Evolutionary conservation across 192 early-diverging fungal species (phyloP).

Genomic region (Mortierella alpina): DNA sequence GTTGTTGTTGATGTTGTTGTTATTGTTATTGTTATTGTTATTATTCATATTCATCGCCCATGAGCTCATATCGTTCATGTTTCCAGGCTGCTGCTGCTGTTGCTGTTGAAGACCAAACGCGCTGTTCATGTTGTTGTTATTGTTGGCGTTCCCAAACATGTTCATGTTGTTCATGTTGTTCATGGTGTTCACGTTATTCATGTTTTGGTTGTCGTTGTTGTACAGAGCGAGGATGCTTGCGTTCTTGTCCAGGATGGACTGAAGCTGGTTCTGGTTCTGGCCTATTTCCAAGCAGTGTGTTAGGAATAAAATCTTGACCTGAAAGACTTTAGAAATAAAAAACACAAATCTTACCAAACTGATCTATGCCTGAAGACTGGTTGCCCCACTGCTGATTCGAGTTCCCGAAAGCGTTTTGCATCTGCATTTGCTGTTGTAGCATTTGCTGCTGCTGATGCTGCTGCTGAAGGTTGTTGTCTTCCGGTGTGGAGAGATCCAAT

Average conservation of each 20-base stretch:
- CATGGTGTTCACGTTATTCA: slow-evolving; percentile 9
- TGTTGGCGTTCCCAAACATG: slow-evolving; percentile 18
- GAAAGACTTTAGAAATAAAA: not conserved
- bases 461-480: slow-evolving; percentile 23
- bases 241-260: slow-evolving; percentile 49
- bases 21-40: too few species aligned
- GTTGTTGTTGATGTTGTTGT: slow-evolving; percentile 11
- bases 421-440: slow-evolving; percentile 51
- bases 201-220: slow-evolving; percentile 13
- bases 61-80: slow-evolving; percentile 30
- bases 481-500: slow-evolving; percentile 40
- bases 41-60: slow-evolving; percentile 34
- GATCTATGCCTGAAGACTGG: slow-evolving; percentile 18
- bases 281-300: slow-evolving; percentile 13
- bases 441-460: slow-evolving; percentile 47
- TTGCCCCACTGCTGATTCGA: slow-evolving; percentile 31
- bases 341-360: slow-evolving; percentile 29
- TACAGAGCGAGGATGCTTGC: slow-evolving; percentile 41
- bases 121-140: slow-evolving; percentile 17
- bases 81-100: slow-evolving; percentile 18
- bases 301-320: not conserved
- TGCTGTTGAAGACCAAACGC: slow-evolving; percentile 36
- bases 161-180: slow-evolving; percentile 31
- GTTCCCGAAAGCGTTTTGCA: slow-evolving; percentile 39
- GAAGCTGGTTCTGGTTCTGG: slow-evolving; percentile 48